phyloP scores from a whole-genome alignment of 2,329 filamentous ascomycete species.

The Grosmannia huntii region DNA sequence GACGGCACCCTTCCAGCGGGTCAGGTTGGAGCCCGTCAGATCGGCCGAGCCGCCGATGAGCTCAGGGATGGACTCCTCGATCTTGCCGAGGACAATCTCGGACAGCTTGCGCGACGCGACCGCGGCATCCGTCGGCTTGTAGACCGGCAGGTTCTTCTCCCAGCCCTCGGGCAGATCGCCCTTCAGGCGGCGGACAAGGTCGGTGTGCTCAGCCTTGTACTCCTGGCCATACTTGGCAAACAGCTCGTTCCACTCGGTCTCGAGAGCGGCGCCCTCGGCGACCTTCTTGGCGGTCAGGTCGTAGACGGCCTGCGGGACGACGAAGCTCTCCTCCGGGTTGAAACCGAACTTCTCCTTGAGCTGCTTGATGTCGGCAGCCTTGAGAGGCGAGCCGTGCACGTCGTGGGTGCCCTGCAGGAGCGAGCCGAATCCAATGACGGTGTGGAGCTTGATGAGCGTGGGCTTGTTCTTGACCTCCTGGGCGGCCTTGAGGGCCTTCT shows the following conservation, averaged over 20 bases:
- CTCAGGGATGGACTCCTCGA: constrained; percentile 74
- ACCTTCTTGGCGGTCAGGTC: constrained; percentile 79
- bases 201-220: constrained; percentile 65
- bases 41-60: constrained; percentile 93
- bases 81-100: constrained; percentile 81
- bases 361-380: constrained; percentile 84
- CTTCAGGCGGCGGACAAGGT: constrained; percentile 68
- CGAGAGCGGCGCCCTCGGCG: constrained; percentile 72
- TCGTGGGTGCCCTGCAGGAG: constrained; percentile 84
- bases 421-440: constrained; percentile 94
- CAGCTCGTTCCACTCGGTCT: constrained; percentile 92
- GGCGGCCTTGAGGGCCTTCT: constrained; percentile 74
- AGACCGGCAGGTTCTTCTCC: constrained; percentile 86
- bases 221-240: constrained; percentile 74
- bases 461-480: constrained; percentile 92
- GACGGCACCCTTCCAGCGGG: constrained; percentile 89
- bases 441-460: constrained; percentile 89
- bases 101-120: constrained; percentile 93
- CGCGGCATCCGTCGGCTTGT: constrained; percentile 74
- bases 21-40: constrained; percentile 97
- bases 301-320: constrained; percentile 88
- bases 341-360: constrained; percentile 95
- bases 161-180: constrained; percentile 87
- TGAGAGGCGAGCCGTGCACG: constrained; percentile 92
- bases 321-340: constrained; percentile 86